Evolutionary conservation across 176 grass and related monocot species (phyloP).

Genomic region (Hyparrhenia diplandra): DNA sequence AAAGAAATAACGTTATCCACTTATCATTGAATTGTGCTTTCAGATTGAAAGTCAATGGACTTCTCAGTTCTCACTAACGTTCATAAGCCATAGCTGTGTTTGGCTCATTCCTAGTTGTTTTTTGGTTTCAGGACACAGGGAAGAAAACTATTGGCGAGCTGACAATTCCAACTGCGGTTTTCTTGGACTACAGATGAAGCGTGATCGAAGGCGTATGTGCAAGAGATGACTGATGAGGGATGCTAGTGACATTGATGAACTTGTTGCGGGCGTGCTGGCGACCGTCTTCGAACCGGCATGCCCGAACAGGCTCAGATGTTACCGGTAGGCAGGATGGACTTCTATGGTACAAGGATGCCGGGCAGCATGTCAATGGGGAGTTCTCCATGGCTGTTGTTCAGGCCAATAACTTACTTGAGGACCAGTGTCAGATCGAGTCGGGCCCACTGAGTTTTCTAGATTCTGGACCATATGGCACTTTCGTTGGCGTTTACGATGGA

Average conservation of each 20-base stretch:
- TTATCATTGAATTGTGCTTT: neutral
- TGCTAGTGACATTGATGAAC: conserved; percentile 75
- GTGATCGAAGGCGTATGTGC: conserved; percentile 23
- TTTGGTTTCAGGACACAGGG: conserved; percentile 24
- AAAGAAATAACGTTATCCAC: neutral
- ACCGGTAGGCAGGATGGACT: conserved; percentile 67
- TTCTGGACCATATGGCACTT: conserved; percentile 76
- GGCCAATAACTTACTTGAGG: conserved; percentile 89
- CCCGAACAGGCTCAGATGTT: conserved; percentile 49
- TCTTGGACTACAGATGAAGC: conserved; percentile 31
- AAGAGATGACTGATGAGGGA: conserved; percentile 69
- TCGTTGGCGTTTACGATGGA: conserved; percentile 85
- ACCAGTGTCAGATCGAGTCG: conserved; percentile 83
- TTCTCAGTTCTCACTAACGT: neutral
- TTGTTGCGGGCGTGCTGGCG: conserved; percentile 83
- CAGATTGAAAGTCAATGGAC: neutral
- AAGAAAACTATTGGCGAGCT: neutral
- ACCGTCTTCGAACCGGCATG: conserved; percentile 57
- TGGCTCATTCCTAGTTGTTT: conserved; percentile 3
- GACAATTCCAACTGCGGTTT: neutral
- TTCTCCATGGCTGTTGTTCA: conserved; percentile 98
- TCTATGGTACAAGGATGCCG: conserved; percentile 90
- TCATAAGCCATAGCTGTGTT: neutral
- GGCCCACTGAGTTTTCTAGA: conserved; percentile 69
- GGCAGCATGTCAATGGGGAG: conserved; percentile 79